A percentile compares a stretch with the other conserved stretches of the same genome.
Evolutionary conservation across 805 yeast species (phyloP).

Genomic region (Wickerhamiella musiphila): DNA sequence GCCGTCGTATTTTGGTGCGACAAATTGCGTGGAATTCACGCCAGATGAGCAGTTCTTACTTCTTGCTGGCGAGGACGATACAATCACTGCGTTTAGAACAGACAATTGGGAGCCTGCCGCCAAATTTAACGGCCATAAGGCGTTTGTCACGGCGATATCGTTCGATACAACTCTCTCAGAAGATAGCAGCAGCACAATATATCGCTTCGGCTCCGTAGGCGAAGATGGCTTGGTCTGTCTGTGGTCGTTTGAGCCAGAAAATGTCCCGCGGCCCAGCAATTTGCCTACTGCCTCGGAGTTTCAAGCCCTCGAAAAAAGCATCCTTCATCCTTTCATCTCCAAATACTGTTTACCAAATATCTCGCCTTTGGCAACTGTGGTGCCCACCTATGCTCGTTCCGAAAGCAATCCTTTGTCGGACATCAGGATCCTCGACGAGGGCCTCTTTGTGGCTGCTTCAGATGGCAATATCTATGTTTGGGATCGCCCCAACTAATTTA

Average conservation of each 20-base stretch:
- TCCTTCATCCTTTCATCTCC: constrained; percentile 16
- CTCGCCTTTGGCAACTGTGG: constrained; percentile 16
- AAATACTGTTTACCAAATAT: constrained; percentile 13
- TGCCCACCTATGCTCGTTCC: constrained; percentile 14
- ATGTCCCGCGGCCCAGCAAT: constrained; percentile 18
- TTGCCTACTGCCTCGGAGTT: constrained; percentile 1
- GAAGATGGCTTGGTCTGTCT: constrained; percentile 36
- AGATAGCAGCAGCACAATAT: constrained; percentile 16
- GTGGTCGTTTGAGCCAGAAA: constrained; percentile 38
- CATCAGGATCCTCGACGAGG: constrained; percentile 12
- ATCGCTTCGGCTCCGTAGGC: constrained; percentile 36
- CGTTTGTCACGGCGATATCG: constrained; percentile 33
- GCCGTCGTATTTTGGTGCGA: constrained; percentile 52
- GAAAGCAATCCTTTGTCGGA: constrained; percentile 18
- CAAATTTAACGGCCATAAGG: constrained; percentile 32
- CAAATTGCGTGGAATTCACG: constrained; percentile 34
- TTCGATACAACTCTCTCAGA: constrained; percentile 25
- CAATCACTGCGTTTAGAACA: constrained; percentile 28
- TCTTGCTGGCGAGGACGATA: constrained; percentile 41
- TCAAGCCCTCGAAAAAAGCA: neutral
- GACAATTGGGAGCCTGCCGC: constrained; percentile 19
- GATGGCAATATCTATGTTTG: constrained; percentile 23
- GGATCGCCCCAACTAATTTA: constrained; percentile 12
- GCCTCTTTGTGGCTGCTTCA: constrained; percentile 15
- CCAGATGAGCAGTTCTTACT: constrained; percentile 33